Evolutionary conservation across 352 stramenopile species (phyloP).

Genomic region (Heterotrichella gracilis): DNA sequence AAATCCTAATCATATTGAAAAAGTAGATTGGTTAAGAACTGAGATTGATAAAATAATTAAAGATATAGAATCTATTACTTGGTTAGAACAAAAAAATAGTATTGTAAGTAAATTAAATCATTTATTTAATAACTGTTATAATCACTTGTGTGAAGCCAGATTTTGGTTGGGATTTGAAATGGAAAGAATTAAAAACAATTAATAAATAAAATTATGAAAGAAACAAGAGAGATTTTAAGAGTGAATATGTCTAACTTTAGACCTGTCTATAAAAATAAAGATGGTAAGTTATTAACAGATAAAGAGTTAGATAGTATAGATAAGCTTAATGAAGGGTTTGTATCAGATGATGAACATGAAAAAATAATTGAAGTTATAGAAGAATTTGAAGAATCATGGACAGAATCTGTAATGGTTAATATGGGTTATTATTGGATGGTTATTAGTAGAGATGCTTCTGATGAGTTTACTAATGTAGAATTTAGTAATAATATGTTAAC

Average conservation of each 20-base stretch:
- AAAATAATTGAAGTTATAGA: neutral
- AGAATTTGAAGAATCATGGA: neutral
- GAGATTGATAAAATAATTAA: neutral
- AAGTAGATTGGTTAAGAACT: neutral
- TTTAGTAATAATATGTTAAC: no score
- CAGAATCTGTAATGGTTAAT: no score
- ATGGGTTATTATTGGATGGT: no score
- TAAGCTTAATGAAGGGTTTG: slow-evolving; percentile 8
- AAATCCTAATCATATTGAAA: neutral
- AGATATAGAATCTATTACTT: neutral
- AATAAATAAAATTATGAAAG: neutral
- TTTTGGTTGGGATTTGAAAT: neutral
- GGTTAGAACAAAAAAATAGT: neutral
- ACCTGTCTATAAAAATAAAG: no score
- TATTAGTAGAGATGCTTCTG: no score
- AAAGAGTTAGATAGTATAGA: no score
- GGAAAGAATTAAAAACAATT: neutral
- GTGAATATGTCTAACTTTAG: no score
- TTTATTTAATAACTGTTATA: slow-evolving; percentile 12
- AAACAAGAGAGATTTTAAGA: no score
- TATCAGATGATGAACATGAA: no score
- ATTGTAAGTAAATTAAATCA: neutral
- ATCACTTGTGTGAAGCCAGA: neutral
- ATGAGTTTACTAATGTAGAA: no score
- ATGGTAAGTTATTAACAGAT: no score